These are phyloP conservation scores for Prunus kanzakura DNA, from an alignment of 306 rosid species.

Conservation along the genomic window DNA sequence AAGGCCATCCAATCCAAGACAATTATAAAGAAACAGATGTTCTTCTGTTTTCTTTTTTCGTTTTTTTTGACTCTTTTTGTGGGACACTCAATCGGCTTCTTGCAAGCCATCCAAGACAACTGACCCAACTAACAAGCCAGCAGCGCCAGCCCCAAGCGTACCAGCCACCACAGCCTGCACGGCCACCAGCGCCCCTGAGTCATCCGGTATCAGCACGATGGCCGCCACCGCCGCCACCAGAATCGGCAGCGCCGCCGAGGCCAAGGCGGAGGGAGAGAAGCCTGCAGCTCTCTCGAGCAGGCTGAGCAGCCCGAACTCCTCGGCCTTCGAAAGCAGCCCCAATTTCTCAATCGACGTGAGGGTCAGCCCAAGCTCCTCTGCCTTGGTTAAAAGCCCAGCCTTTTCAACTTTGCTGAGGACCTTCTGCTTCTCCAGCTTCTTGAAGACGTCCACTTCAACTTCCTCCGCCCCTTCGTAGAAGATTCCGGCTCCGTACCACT, in stretches of 20 bases:
- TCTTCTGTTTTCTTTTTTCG: too few species aligned
- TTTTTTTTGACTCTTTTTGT: too few species aligned
- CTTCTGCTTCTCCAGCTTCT: conserved; percentile 76
- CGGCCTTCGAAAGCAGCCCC: conserved; percentile 86
- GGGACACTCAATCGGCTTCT: conserved; percentile 64
- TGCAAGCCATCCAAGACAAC: conserved; percentile 77
- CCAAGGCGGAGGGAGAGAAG: conserved; percentile 63
- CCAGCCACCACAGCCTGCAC: conserved; percentile 59
- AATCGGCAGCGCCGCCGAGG: conserved; percentile 68
- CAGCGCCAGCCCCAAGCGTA: conserved; percentile 62
- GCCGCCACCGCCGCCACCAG: conserved; percentile 60
- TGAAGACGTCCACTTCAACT: conserved; percentile 90
- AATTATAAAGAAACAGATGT: too few species aligned
- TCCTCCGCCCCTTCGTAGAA: conserved; percentile 88
- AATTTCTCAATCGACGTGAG: conserved; percentile 85
- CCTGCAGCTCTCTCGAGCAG: conserved; percentile 54
- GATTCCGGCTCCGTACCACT: conserved; percentile 92
- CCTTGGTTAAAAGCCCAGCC: conserved; percentile 78
- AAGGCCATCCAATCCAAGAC: neutral
- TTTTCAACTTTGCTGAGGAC: conserved; percentile 85
- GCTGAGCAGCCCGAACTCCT: conserved; percentile 82
- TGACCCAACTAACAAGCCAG: conserved; percentile 69
- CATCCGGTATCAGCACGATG: conserved; percentile 71
- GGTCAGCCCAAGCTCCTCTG: conserved; percentile 75
- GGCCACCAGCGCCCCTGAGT: conserved; percentile 60